These are phyloP conservation scores for Salix exigua DNA, from an alignment of 345 rosid genomes.

Conservation along the genomic window DNA sequence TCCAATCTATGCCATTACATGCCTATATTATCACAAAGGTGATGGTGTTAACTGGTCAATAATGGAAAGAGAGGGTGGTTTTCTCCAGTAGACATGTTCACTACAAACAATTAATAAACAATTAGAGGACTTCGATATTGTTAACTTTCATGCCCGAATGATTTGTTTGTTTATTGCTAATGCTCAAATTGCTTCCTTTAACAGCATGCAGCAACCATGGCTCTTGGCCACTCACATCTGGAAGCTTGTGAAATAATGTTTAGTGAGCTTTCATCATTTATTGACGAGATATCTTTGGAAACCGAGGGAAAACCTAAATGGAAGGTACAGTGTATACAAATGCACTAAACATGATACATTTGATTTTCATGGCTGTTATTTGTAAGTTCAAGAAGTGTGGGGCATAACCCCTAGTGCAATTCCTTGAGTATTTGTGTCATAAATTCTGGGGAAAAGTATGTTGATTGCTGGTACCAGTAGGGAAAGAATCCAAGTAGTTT, in stretches of 20 bases:
- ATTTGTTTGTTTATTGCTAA: not conserved
- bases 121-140: not conserved
- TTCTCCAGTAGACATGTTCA: too few relatives aligned
- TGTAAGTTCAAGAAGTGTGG: not conserved
- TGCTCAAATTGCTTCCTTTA: slow-evolving; percentile 10
- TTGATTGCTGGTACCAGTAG: not conserved
- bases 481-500: not conserved
- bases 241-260: slow-evolving; percentile 98
- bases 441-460: slow-evolving; percentile 1
- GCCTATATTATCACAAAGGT: not conserved
- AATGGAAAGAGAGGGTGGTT: not conserved
- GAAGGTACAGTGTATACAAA: slow-evolving; percentile 54
- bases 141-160: not conserved
- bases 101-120: not conserved
- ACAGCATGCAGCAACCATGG: slow-evolving; percentile 95
- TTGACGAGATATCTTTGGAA: slow-evolving; percentile 90
- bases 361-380: not conserved
- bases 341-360: not conserved
- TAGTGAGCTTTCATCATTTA: slow-evolving; percentile 75
- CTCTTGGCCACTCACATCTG: slow-evolving; percentile 95
- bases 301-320: slow-evolving; percentile 92
- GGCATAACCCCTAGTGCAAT: not conserved
- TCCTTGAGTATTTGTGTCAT: not conserved
- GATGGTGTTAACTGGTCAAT: not conserved
- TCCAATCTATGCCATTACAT: not conserved